phyloP scores from a whole-genome alignment of 1,139 yeast genomes.

The Geotrichum candidum region DNA sequence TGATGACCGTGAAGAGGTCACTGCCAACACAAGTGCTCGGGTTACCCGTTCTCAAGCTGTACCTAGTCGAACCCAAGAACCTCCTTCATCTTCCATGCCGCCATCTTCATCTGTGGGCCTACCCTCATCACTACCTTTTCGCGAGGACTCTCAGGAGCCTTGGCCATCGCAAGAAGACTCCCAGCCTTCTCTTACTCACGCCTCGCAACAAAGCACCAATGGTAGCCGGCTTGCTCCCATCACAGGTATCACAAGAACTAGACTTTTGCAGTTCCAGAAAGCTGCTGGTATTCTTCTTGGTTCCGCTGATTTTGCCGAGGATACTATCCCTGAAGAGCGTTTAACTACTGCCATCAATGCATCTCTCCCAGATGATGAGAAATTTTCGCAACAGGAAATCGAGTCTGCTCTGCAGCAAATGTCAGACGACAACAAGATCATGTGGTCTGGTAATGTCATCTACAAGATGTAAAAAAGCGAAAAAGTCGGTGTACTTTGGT shows the following conservation, averaged over 20 bases:
- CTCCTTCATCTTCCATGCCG: background rate
- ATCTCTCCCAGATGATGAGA: constrained; percentile 33
- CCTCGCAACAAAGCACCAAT: background rate
- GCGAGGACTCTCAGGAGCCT: constrained; percentile 25
- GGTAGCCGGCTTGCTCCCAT: constrained; percentile 11
- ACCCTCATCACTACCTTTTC: constrained; percentile 19
- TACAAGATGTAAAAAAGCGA: constrained; percentile 21
- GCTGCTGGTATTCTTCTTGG: constrained; percentile 34
- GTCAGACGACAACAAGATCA: constrained; percentile 36
- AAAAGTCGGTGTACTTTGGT: background rate
- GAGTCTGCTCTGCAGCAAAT: constrained; percentile 35
- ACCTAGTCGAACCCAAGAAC: constrained; percentile 10
- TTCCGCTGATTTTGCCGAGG: constrained; percentile 29
- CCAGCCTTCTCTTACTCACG: background rate
- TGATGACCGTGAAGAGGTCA: constrained; percentile 17
- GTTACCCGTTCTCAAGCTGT: constrained; percentile 23
- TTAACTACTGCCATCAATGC: constrained; percentile 28
- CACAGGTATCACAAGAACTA: constrained; percentile 31
- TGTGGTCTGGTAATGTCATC: constrained; percentile 26
- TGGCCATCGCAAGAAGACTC: constrained; percentile 24
- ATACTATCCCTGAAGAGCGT: constrained; percentile 25
- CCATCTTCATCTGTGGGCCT: constrained; percentile 15
- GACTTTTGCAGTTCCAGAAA: constrained; percentile 30
- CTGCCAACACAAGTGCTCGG: background rate
- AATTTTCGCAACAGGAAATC: constrained; percentile 34